phyloP scores from a whole-genome alignment of 495 filamentous ascomycete genomes.

The Aspergillus affinis region DNA sequence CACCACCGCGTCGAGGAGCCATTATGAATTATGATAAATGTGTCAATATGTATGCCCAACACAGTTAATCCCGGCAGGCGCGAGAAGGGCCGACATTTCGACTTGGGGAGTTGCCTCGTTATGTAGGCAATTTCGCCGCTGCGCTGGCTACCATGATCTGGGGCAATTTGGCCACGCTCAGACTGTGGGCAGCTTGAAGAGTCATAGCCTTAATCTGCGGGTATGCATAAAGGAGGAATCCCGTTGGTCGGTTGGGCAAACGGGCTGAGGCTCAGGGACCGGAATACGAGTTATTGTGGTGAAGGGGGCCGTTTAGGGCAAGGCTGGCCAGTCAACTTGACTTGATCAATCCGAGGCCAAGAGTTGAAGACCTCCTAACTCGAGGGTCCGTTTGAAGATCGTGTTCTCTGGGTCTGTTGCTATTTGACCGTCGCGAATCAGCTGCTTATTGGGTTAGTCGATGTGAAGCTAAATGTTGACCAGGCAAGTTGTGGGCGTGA shows the following conservation, averaged over 20 bases:
- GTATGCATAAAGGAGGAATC: not conserved
- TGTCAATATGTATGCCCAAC: not conserved
- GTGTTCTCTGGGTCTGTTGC: not conserved
- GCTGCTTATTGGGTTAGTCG: not conserved
- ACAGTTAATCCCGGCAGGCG: not conserved
- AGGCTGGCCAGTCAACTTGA: conserved; percentile 1
- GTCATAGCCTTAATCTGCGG: not conserved
- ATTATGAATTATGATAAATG: not conserved
- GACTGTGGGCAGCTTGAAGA: not conserved
- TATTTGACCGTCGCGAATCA: not conserved
- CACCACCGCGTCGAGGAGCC: conserved; percentile 8
- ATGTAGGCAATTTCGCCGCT: not conserved
- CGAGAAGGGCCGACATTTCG: not conserved
- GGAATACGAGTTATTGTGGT: conserved; percentile 1
- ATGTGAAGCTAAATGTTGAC: not conserved
- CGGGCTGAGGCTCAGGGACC: not conserved
- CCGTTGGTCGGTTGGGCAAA: not conserved
- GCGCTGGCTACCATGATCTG: not conserved
- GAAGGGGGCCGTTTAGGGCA: not conserved
- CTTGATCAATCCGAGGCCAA: not conserved
- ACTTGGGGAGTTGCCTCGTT: not conserved
- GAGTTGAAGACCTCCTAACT: not conserved
- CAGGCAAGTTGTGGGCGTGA: not conserved
- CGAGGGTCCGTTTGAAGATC: not conserved
- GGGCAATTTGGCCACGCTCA: not conserved